Evolutionary conservation across 2,329 filamentous ascomycete genomes (phyloP).

Genomic region (Xylariaceae sp.): DNA sequence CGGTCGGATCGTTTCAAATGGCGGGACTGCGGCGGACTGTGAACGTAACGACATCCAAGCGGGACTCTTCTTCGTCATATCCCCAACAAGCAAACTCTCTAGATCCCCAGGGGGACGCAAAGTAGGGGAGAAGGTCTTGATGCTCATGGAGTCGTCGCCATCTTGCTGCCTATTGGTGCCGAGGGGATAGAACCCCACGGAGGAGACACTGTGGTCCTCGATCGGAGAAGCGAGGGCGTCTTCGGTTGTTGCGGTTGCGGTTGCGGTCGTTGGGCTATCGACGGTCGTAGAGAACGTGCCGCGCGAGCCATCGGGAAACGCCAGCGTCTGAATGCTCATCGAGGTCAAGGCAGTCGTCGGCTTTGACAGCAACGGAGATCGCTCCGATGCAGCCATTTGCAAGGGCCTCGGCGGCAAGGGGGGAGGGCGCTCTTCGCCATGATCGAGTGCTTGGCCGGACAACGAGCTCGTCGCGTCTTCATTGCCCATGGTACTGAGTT

Average conservation of each 20-base stretch:
- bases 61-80: constrained; percentile 58
- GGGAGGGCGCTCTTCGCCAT: constrained; percentile 45
- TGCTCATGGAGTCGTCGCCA: constrained; percentile 57
- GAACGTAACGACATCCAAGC: constrained; percentile 64
- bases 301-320: constrained; percentile 63
- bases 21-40: constrained; percentile 54
- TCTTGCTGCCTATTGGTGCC: constrained; percentile 38
- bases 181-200: constrained; percentile 26
- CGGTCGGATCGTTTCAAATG: constrained; percentile 51
- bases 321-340: constrained; percentile 72
- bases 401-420: constrained; percentile 50
- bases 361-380: constrained; percentile 48
- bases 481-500: constrained; percentile 29
- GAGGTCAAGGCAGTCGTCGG: constrained; percentile 82
- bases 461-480: constrained; percentile 30
- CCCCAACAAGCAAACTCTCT: constrained; percentile 74
- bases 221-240: constrained; percentile 33
- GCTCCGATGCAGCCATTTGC: constrained; percentile 26
- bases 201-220: constrained; percentile 18
- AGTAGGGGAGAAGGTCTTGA: constrained; percentile 62
- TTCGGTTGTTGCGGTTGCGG: not conserved
- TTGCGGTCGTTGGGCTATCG: constrained; percentile 30
- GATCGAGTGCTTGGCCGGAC: constrained; percentile 20
- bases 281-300: constrained; percentile 52
- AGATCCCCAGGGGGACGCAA: constrained; percentile 63